Evolutionary conservation across 495 filamentous ascomycete genomes (phyloP).

Genomic region (Talaromyces wortmannii): DNA sequence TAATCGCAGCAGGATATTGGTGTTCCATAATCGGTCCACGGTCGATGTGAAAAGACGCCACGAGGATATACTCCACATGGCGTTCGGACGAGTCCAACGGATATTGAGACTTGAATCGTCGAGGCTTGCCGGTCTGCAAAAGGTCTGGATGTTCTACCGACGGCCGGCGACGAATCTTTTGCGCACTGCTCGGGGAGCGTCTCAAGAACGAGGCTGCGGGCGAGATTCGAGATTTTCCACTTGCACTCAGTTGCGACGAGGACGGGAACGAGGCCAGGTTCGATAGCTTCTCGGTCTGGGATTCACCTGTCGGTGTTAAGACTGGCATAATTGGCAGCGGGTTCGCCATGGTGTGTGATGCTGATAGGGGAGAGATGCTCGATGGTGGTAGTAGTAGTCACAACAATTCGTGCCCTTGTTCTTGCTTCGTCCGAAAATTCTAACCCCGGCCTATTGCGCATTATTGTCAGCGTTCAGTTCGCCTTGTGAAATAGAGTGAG

Average conservation of each 20-base stretch:
- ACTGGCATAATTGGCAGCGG: conserved; percentile 39
- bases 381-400: neutral
- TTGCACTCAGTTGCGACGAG: conserved; percentile 44
- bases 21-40: conserved; percentile 97
- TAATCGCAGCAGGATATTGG: conserved; percentile 90
- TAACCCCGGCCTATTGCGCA: neutral
- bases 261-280: conserved; percentile 9
- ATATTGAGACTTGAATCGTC: conserved; percentile 74
- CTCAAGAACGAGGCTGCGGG: conserved; percentile 45
- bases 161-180: conserved; percentile 33
- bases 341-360: neutral
- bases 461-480: neutral
- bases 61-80: conserved; percentile 99
- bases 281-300: conserved; percentile 6
- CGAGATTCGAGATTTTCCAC: conserved; percentile 49
- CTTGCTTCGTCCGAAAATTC: neutral
- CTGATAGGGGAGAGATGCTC: neutral
- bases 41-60: conserved; percentile 96
- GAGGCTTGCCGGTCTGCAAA: conserved; percentile 34
- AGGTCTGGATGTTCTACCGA: conserved; percentile 29
- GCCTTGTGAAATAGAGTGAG: neutral
- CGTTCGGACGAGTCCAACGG: conserved; percentile 70
- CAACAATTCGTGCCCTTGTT: neutral
- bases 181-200: conserved; percentile 46
- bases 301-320: conserved; percentile 34